Base-by-base conservation (phyloP, 768 basidiomycete species). In the Tricholoma furcatifolium region DNA sequence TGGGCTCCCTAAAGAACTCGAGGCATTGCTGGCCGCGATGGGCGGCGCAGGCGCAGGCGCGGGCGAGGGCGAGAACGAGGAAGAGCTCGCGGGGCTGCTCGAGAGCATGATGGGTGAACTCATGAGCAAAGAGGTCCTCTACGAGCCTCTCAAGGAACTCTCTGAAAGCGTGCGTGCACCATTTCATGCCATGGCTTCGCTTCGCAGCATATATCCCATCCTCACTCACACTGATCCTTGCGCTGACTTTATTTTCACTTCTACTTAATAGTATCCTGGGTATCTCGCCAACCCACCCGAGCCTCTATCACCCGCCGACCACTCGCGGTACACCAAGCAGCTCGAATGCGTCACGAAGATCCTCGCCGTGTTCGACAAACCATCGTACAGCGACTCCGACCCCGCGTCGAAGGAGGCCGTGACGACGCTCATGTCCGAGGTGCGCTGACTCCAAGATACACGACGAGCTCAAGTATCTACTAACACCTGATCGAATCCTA, bases 71-170 rank as follows among this genome's bases (percentile, higher is more conserved):
- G 69, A 74, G 21, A 65, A 70, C 23, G 81, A 82, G 1, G 74
- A 75, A 0, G 80, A 84, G 21, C 63, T 93, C 11, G 79, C 86
- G 39, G 81, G 76, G 1, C 70, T 93, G 55, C 74, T 96, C 8
- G 91, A 94, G 65, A 79, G 66, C 21, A 88, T 95, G 82, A 91
- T 93, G 89, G 71, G 77, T 18, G 82, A 87, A 66, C 74, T 93
- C 21, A 85, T 92, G 84, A 81, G 79, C 70, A 88, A 91, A 62
- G 88, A 91, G 0, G 74, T 93, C 2, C 70, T 95, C n/a, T 87
- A 93, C 58, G 91, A 93, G 41, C 93, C 93, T 0, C 64, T 95
- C 52, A 90, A 88, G 59, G 93, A 96, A 63, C 69, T 96, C 18
- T 70, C 76, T 14, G 81, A 85, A 14, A 86, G 87, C 65, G 90